These are phyloP conservation scores for Coemansia sp. DNA, from an alignment of 371 early-diverging fungal species.

Conservation along the genomic window DNA sequence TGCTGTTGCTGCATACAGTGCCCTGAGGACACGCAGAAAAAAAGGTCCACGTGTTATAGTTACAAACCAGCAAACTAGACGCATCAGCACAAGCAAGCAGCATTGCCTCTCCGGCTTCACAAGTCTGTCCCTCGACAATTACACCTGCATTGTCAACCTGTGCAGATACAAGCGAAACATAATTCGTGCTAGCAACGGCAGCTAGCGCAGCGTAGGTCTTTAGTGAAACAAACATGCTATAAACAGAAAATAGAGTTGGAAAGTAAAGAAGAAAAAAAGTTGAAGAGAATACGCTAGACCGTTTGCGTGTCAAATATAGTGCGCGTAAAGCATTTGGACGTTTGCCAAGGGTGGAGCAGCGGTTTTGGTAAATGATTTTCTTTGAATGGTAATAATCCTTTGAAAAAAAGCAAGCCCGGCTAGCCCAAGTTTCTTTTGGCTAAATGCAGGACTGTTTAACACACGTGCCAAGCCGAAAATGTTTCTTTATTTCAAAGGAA, in stretches of 20 bases:
- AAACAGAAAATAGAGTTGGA: background rate
- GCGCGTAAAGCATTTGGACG: too few relatives aligned
- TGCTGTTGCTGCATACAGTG: background rate
- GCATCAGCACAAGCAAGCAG: background rate
- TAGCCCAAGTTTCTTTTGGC: background rate
- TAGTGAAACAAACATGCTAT: background rate
- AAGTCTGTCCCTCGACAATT: background rate
- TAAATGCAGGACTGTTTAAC: background rate
- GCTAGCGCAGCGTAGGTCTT: background rate
- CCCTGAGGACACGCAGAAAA: conserved; percentile 1
- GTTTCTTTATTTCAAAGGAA: background rate
- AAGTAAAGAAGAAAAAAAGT: background rate
- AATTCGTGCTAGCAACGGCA: background rate
- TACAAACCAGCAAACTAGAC: background rate
- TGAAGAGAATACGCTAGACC: background rate
- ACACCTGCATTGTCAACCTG: background rate
- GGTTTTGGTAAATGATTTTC: background rate
- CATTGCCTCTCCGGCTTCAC: background rate
- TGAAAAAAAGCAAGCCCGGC: background rate
- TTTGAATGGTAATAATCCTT: background rate
- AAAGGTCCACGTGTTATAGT: background rate
- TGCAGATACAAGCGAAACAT: background rate
- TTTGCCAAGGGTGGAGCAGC: too few relatives aligned
- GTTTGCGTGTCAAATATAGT: background rate
- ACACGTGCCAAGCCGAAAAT: background rate